Evolutionary conservation across 179 eudicot species (phyloP), one percentile per base, ranked within the genome.

Genomic region (Heliamphora ciliata): DNA sequence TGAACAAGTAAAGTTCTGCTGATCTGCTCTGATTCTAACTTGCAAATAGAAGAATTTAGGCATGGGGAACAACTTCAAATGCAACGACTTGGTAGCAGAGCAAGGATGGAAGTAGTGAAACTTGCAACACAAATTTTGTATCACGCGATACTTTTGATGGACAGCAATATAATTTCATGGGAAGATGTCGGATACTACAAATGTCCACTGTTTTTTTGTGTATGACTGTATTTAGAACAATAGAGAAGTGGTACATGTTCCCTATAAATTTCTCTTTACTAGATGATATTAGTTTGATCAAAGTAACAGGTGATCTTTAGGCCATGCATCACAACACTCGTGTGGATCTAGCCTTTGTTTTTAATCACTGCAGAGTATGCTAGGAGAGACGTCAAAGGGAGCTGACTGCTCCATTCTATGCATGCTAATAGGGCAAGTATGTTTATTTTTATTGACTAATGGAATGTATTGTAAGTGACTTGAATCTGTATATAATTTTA

Each of bases 401-500:
- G 50, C 77, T 18, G 46, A 17, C n/a, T 54, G 47, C 48, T 75
- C 17, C 31, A 51, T 50, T 73, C 50, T 51, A 70, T 70, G 60
- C 77, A 73, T 50, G 14, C 44, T 50, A 50, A 2, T 73, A 59
- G 59, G 11, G 64, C 65, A 24, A 46, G 14, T 59, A 17, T 77
- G 8, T 77, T 46, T 59, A 52, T 44, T 7, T 14, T 77, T 77
- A 18, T 76, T 46, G 67, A 14, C 24, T 75, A 31, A 0, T 2
- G 11, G 64, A 24, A 17, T 2, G 31, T 75, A 40, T 40, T 60
- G 52, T 44, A 2, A 44, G 52, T 17, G 68, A 48, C 79, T 77
- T 75, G 78, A 24, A 77, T 77, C 18, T 77, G 6, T 77, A 24
- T 15, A 21, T 74, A 21, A n/a, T 50, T 74, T 54, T 18, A 52